phyloP scores from a whole-genome alignment of 78 protist species.

The Cavenderia fasciculata region DNA sequence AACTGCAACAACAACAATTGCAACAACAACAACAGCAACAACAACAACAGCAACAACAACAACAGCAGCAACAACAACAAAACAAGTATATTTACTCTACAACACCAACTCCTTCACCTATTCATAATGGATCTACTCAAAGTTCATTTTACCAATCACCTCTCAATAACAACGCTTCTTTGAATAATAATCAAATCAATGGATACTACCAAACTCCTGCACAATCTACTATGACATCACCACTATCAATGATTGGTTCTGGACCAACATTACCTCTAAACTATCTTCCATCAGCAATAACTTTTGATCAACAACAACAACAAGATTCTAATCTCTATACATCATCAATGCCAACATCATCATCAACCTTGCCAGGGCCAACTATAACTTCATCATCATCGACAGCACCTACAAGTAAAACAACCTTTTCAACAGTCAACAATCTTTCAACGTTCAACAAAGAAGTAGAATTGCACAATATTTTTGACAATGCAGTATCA shows the following conservation, averaged over 20 bases:
- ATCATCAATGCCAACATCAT: neutral
- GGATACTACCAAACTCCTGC: neutral
- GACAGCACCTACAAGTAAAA: neutral
- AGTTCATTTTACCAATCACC: too few species aligned
- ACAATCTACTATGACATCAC: neutral
- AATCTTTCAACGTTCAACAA: neutral
- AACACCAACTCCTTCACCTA: neutral
- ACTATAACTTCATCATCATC: neutral
- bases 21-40: slow-evolving; percentile 7
- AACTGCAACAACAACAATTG: neutral
- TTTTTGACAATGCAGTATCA: neutral
- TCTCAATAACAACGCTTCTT: too few species aligned
- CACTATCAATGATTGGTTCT: neutral
- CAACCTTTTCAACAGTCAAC: neutral
- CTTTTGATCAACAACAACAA: neutral
- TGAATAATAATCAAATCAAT: neutral
- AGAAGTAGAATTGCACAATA: neutral
- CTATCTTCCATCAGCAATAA: neutral
- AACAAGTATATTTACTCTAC: neutral
- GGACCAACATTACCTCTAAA: neutral
- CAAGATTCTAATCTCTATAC: neutral
- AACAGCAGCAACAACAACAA: neutral
- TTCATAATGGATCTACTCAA: too few species aligned
- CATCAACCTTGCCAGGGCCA: neutral
- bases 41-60: slow-evolving; percentile 19